These are phyloP conservation scores for Phytopythium kandeliae DNA, from an alignment of 352 stramenopile genomes.

Conservation along the genomic window DNA sequence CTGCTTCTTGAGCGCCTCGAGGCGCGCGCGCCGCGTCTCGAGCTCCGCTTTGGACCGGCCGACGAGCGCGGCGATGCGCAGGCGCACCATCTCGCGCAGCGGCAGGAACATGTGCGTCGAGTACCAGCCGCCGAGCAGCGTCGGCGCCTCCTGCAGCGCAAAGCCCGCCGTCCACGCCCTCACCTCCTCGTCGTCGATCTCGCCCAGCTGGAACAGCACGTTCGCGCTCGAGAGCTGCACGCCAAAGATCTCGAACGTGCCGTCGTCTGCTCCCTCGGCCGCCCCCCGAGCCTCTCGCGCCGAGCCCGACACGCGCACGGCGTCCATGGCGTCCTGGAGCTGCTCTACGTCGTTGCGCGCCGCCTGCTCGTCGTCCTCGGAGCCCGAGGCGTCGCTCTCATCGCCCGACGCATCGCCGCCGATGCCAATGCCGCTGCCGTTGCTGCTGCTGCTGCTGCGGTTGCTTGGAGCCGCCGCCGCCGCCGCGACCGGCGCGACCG, in stretches of 20 bases:
- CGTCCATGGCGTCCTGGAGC: constrained; percentile 21
- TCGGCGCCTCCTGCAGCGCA: constrained; percentile 29
- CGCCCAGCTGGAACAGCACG: constrained; percentile 66
- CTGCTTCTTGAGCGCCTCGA: constrained; percentile 72
- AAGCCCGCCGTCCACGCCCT: constrained; percentile 48
- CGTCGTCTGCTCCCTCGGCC: too few species aligned
- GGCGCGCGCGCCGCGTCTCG: constrained; percentile 51
- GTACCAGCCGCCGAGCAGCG: constrained; percentile 71
- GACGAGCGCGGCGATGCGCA: constrained; percentile 66
- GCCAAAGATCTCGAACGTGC: constrained; percentile 63
- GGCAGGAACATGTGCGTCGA: constrained; percentile 75
- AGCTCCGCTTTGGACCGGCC: constrained; percentile 66
- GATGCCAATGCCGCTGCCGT: too few species aligned
- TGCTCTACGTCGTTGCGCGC: constrained; percentile 20
- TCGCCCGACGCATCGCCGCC: background rate
- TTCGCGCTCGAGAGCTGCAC: constrained; percentile 66
- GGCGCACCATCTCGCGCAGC: constrained; percentile 69
- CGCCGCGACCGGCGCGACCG: too few species aligned
- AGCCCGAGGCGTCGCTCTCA: constrained; percentile 31
- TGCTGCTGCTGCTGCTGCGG: too few species aligned
- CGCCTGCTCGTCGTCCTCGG: constrained; percentile 35
- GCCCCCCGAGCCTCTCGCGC: too few species aligned
- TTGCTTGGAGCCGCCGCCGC: too few species aligned
- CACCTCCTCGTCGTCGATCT: constrained; percentile 69
- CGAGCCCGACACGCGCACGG: constrained; percentile 11